Base-by-base conservation (phyloP, 352 stramenopile species). In the Phytophthora fragariae region DNA sequence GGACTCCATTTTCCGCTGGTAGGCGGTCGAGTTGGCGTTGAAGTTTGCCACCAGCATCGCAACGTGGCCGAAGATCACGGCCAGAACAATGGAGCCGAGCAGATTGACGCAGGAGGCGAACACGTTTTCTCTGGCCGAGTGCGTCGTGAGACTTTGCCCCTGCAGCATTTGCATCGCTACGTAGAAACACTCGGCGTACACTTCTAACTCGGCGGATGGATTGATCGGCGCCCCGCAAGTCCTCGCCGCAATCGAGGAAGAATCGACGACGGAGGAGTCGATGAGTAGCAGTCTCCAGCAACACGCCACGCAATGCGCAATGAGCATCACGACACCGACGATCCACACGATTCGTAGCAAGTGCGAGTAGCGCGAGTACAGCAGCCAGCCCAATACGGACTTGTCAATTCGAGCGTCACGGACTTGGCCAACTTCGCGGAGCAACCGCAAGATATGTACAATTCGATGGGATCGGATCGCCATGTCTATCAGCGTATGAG, bases 1-100 rank as follows among this genome's bases (percentile, higher is more conserved):
- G 3, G 75, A 75, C 57, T 86, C 82, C 83, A 90, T 87, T 57
- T 87, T 85, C 19, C 81, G 79, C 57, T 86, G 83, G 47, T 88
- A 92, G 41, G 73, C 70, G 1, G 68, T 85, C 5, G 80, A 72
- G 54, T 87, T 85, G 4, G 81, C 75, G 56, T 83, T 84, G 35
- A 91, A 84, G 37, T 87, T 91, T n/a, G 79, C 70, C 19, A 91
- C 81, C 12, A 90, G 72, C 62, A 92, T 81, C 0, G 73, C 76
- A 24, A 92, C 81, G n/a, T 91, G 64, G 54, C 83, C 84, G 53
- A 89, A 91, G 24, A 90, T 79, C 15, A 86, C 73, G n/a, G 84
- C 82, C 29, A 90, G 64, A 3, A 86, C 55, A 24, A 91, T 72
- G 1, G 84, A 84, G 1, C 80, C 81, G 19, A 84, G 19, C 7